Base-by-base conservation (phyloP, 139 green algal species). In the Tetradesmus lagerheimii region DNA sequence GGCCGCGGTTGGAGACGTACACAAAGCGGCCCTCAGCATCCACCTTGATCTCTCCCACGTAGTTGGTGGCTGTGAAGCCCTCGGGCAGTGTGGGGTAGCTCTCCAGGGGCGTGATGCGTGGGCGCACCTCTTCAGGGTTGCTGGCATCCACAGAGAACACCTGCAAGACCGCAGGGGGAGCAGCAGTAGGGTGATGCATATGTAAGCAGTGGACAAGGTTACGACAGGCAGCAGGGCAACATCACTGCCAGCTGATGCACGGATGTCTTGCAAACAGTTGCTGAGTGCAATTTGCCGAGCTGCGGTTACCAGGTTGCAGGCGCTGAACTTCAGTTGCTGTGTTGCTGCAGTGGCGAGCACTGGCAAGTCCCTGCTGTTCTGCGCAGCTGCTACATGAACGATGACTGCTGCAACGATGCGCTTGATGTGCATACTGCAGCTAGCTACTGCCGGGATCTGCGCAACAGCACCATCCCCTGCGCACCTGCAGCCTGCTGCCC, bases 1-100 rank as follows among this genome's bases (percentile, higher is more conserved):
- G 87, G 39, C 87, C 87, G n/a, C 87, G 87, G 79, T 91, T 91
- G 57, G 35, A 74, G 20, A 87, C 80, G 81, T 91, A 91, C 62
- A 91, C 79, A 57, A 74, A 81, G 87, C 80, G 87, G 14, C 87
- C 87, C 35, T 50, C 64, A 25, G 18, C 35, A 62, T 87, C 78
- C 6, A 87, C 64, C 57, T 87, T 87, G 62, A 91, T 91, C 79
- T 91, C 87, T 0, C 87, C 80, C 20, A 91, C 87, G 23, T 91
- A 91, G 87, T 91, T 91, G 57, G 64, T 87, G 62, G 38, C 15
- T 14, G 25, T 82, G 57, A 77, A 91, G 38, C 53, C 87, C 31
- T 47, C 37, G 1, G 87, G 87, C 39, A 91, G 79, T 16, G 87
- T 91, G 67, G 62, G 38, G 34, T 76, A 31, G 71, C 79, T 82